Conservation (phyloP, 2,329 filamentous ascomycete genomes). For the Colletotrichum sidae region DNA sequence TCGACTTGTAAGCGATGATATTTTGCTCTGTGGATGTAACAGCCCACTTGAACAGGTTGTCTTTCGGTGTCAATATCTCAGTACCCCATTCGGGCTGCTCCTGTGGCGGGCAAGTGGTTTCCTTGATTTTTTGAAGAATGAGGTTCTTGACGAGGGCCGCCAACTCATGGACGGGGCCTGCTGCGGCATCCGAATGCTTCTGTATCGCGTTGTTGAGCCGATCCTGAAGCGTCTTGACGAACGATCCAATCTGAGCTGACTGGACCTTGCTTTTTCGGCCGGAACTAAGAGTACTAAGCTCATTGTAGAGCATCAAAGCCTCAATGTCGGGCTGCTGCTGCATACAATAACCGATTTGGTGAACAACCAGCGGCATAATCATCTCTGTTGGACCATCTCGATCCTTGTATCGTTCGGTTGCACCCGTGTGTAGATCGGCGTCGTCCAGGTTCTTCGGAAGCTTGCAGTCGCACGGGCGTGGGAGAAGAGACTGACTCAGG, state of each 20-base stretch:
- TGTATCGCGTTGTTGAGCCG: conserved; percentile 57
- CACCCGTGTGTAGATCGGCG: conserved; percentile 66
- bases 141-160: conserved; percentile 59
- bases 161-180: conserved; percentile 64
- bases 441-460: conserved; percentile 72
- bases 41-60: conserved; percentile 67
- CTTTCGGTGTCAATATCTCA: conserved; percentile 60
- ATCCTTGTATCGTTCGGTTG: conserved; percentile 62
- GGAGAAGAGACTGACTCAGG: conserved; percentile 66
- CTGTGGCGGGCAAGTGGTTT: conserved; percentile 58
- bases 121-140: conserved; percentile 60
- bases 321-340: conserved; percentile 58
- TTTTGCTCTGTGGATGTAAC: conserved; percentile 61
- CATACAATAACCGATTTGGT: conserved; percentile 62
- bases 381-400: conserved; percentile 68
- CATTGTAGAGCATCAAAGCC: conserved; percentile 51
- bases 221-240: conserved; percentile 55
- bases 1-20: conserved; percentile 55
- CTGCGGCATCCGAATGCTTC: conserved; percentile 61
- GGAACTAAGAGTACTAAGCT: conserved; percentile 20
- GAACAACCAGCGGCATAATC: conserved; percentile 65
- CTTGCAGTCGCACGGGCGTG: conserved; percentile 64
- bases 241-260: conserved; percentile 49
- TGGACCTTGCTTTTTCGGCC: conserved; percentile 27
- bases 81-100: conserved; percentile 61